Base-by-base conservation (phyloP, 345 rosid species). In the Eutrema heterophyllum region DNA sequence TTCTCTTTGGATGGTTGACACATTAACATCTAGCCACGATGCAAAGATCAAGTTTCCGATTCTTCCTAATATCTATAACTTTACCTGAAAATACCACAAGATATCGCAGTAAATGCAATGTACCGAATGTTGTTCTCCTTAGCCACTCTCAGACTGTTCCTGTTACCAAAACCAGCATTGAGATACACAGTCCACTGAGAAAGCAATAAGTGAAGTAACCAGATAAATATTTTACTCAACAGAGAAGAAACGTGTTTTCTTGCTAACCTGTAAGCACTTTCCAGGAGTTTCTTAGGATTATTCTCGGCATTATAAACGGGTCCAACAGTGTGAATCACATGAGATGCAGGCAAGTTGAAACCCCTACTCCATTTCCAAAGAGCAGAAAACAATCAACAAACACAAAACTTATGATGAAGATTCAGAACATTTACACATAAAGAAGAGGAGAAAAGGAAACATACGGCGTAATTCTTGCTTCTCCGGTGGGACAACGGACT, bases 261-360 rank as follows among this genome's bases (percentile, higher is more conserved):
- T 36, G 76, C 66, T 70, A 57, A 93, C 97, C 78, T 88, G 81
- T 89, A 93, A 36, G 96, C 86, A 75, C 36, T 87, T 67, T 46
- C 78, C 54, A 91, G 75, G 33, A 82, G 83, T 61, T 82, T 83
- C 72, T 75, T 56, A 41, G 91, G 91, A 72, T 89, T 82, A 54
- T 38, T 82, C 79, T 24, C 54, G n/a, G 74, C 53, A 48, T 74
- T 74, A 71, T 87, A 89, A 48, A 93, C 56, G 0, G 98, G 97
- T n/a, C 98, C 98, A 50, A 87, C 94, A 1, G 97, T 87, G 70
- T 90, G 86, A 76, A 93, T 84, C 76, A 93, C 94, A 78, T 81
- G 87, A 58, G 93, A 84, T 3, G 84, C 95, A 7, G 89, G 86
- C 83, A 91, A 73, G 67, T 79, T 86, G 64, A 93, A 93, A 55